Base-by-base conservation (phyloP, 148 eudicot genomes). In the Beta vulgaris region DNA sequence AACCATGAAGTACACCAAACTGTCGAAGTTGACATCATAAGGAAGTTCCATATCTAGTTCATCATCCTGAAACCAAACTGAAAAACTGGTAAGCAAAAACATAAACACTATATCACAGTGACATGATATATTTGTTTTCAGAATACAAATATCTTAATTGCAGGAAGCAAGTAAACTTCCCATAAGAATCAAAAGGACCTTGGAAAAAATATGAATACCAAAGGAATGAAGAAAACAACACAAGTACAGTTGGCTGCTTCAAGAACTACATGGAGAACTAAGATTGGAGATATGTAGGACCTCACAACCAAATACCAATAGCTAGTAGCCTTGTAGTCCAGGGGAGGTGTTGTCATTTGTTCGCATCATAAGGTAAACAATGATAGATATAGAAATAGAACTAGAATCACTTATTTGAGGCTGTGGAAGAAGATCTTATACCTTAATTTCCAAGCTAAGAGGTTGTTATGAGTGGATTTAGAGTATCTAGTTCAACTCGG, bases 1-100 rank as follows among this genome's bases (percentile, higher is more conserved):
- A 84, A 93, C 83, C 91, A 94, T 89, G 91, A 94, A 94, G 86
- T 94, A 94, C 46, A 75, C 87, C 83, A 94, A 74, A 80, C 88
- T 88, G 76, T 87, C 86, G 81, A 88, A 86, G 80, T 85, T 86
- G 75, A 87, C 87, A 71, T 90, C 86, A 77, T 86, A 80, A 37
- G 88, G 82, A 46, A 76, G 87, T 74, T 87, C 89, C 73, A 37
- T 46, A 67, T 59, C 73, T 55, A 77, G 77, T 44, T 61, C 76
- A 74, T 85, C 91, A 37, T 79, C 91, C 98, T 93, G 81, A 66
- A 42, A 91, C 43, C 81, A 84, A 62, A 85, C 57, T n/a, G 77
- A 68, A 70, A 36, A 68, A 59, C 51, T 55, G 51, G 67, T 76
- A 60, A 81, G 76, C 54, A 44, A 75, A 71, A 75, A 43, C 72